Evolutionary conservation across 495 filamentous ascomycete genomes (phyloP), one percentile per base, ranked within the genome.

Genomic region (Hypoxylon trugodes): DNA sequence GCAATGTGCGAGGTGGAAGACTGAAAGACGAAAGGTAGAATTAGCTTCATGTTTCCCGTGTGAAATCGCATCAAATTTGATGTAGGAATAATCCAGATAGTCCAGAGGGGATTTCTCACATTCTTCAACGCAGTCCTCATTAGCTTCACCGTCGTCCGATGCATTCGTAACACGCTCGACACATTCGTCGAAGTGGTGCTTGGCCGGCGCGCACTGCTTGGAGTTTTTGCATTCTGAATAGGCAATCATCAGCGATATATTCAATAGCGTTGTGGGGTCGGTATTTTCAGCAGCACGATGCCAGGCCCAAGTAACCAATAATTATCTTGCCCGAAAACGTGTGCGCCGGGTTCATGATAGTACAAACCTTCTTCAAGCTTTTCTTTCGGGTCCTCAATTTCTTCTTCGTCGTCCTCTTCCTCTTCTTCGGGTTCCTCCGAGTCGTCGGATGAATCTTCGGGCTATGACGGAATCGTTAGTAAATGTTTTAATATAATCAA

Each of bases 111-210:
- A 41, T 26, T 65, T 86, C 93, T 81, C 88, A 97, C 95, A 98
- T 84, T 98, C 95, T 83, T 98, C 95, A 63, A 98, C 91, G 70
- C 95, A 98, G 82, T 98, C 94, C 84, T 98, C 95, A 76, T 83
- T 82, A 73, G 83, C 80, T 65, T 83, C 87, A 43, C 75, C 74
- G 24, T 77, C 72, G 13, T 90, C 85, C 66, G 86, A 78, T 74
- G 90, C 86, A 68, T 76, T 77, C 55, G 87, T 94, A 65, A 97
- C 95, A 67, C 95, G 92, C 82, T 96, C 93, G 69, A 92, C 90
- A 75, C 95, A 98, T 78, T 97, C 93, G 61, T 97, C 93, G 78
- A 87, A 98, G 84, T 98, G 95, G 85, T 98, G 93, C 86, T 97
- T 98, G 66, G 84, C 84, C 24, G 90, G 88, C 40, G 87, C 81